Evolutionary conservation across 345 rosid species (phyloP).

Genomic region (Pistacia integerrima): DNA sequence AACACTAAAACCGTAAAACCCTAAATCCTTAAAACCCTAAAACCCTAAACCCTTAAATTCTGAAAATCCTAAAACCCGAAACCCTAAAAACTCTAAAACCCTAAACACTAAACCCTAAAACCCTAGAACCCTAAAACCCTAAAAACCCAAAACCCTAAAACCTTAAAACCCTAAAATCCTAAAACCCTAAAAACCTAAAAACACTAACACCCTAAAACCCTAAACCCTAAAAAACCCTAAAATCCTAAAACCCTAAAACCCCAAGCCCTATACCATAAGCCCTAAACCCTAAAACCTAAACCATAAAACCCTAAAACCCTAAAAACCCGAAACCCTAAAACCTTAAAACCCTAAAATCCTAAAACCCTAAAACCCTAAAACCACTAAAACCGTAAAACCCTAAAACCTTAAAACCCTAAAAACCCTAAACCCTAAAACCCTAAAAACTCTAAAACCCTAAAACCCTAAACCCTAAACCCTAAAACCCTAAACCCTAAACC

Average conservation of each 20-base stretch:
- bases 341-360: neutral
- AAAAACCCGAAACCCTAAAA: neutral
- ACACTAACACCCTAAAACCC: too few species aligned
- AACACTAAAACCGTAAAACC: constrained; percentile 20
- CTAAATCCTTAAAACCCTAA: too few species aligned
- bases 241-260: too few species aligned
- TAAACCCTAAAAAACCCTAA: too few species aligned
- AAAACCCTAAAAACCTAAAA: constrained; percentile 8
- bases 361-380: constrained; percentile 13
- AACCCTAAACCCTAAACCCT: too few species aligned
- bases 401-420: neutral
- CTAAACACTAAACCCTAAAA: constrained; percentile 1
- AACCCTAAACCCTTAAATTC: too few species aligned
- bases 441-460: too few species aligned
- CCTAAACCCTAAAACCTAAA: too few species aligned
- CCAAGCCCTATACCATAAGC: too few species aligned
- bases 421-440: too few species aligned
- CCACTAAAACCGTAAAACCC: constrained; percentile 8
- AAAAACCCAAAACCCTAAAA: constrained; percentile 2
- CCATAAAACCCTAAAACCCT: too few species aligned
- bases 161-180: constrained; percentile 5
- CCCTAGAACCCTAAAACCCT: neutral
- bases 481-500: too few species aligned
- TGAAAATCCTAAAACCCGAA: constrained; percentile 17
- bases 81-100: constrained; percentile 12